Conservation (phyloP, 148 eudicot genomes). For the Rhododendron kiyosumense region DNA sequence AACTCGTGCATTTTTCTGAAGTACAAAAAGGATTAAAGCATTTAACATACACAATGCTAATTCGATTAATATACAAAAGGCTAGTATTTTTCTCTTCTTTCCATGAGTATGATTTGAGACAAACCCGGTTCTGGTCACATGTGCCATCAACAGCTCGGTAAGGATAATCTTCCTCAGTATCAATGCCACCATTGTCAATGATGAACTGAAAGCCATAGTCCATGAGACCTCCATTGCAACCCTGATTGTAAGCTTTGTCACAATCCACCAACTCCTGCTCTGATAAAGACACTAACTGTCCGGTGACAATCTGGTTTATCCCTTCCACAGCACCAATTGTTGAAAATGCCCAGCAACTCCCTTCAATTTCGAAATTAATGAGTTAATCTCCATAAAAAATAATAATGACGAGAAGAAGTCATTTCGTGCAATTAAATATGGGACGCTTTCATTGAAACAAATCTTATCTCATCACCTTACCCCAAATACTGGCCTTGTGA, state of each 20-base stretch:
- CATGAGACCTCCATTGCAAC: constrained; percentile 87
- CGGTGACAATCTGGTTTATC: constrained; percentile 67
- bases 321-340: constrained; percentile 73
- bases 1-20: constrained; percentile 68
- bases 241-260: constrained; percentile 43
- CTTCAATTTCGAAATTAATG: constrained; percentile 23
- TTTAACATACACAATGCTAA: background rate
- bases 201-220: constrained; percentile 72
- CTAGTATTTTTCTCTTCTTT: background rate
- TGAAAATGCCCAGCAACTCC: constrained; percentile 97
- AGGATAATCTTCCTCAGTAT: constrained; percentile 70
- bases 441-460: background rate
- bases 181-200: constrained; percentile 68
- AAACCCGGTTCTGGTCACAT: constrained; percentile 54
- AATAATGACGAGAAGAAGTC: background rate
- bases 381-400: background rate
- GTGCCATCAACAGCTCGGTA: constrained; percentile 55
- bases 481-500: background rate
- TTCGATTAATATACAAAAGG: background rate
- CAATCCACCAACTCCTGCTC: constrained; percentile 88
- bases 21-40: background rate
- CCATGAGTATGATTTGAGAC: background rate
- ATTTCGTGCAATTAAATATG: background rate
- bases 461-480: background rate
- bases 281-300: constrained; percentile 51